phyloP scores from a whole-genome alignment of 441 rosid species.

The Euphorbia schlechtendalii region DNA sequence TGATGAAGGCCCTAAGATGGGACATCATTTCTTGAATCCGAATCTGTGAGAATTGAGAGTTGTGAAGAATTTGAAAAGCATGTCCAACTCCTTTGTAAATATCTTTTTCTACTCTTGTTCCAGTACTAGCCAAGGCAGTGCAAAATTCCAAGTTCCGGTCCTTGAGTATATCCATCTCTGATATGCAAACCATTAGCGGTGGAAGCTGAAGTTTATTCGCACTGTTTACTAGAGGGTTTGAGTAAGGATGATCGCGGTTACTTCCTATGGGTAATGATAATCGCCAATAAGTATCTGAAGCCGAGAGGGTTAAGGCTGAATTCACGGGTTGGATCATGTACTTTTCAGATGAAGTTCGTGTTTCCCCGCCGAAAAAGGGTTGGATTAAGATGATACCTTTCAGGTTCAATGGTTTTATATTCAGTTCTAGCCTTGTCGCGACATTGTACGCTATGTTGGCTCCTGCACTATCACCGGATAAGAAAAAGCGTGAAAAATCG shows the following conservation, averaged over 20 bases:
- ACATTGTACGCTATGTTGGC: conserved; percentile 66
- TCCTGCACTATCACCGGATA: conserved; percentile 75
- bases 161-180: conserved; percentile 61
- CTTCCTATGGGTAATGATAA: conserved; percentile 50
- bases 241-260: conserved; percentile 57
- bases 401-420: conserved; percentile 22
- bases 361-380: conserved; percentile 71
- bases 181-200: conserved; percentile 46
- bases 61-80: conserved; percentile 64
- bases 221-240: conserved; percentile 46
- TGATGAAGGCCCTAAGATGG: conserved; percentile 53
- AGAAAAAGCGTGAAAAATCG: conserved; percentile 44
- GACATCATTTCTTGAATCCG: conserved; percentile 57
- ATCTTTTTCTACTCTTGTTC: conserved; percentile 46
- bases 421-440: conserved; percentile 33
- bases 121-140: conserved; percentile 35
- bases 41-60: conserved; percentile 40
- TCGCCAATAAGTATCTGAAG: conserved; percentile 57
- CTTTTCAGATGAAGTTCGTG: conserved; percentile 55
- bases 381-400: conserved; percentile 56
- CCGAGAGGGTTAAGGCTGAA: conserved; percentile 43
- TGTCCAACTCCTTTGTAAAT: conserved; percentile 69
- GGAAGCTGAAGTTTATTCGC: conserved; percentile 29
- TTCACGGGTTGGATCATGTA: conserved; percentile 29
- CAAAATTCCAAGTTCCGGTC: conserved; percentile 57